A percentile compares a stretch with the other conserved stretches of the same genome.
Evolutionary conservation across 352 stramenopile species (phyloP).

Genomic region (Globisporangium echinulatum): DNA sequence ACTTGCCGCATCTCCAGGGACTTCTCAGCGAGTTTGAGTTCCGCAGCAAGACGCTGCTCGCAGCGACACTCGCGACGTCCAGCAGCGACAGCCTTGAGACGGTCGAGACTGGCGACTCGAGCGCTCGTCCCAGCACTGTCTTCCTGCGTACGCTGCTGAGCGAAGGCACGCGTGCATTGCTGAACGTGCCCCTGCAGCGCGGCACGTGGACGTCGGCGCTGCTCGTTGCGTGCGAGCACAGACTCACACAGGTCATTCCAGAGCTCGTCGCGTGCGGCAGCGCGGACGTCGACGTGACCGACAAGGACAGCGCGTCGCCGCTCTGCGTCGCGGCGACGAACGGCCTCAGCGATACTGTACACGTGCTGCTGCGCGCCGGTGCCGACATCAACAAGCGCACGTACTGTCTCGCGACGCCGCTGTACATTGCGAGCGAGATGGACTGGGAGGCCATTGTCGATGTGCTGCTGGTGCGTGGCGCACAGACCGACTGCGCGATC

Average conservation of each 20-base stretch:
- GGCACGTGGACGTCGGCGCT: constrained; percentile 38
- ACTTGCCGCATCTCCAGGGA: constrained; percentile 45
- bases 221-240: constrained; percentile 55
- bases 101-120: neutral
- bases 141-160: constrained; percentile 49
- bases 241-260: constrained; percentile 37
- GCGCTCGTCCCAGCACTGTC: constrained; percentile 8
- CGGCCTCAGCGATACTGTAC: constrained; percentile 36
- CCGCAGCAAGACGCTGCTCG: constrained; percentile 13
- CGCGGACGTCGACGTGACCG: constrained; percentile 49
- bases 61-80: neutral
- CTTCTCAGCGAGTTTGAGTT: constrained; percentile 47
- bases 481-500: constrained; percentile 32
- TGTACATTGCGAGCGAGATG: constrained; percentile 75
- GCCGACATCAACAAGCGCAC: constrained; percentile 59
- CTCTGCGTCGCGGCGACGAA: constrained; percentile 58
- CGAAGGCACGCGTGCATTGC: constrained; percentile 22
- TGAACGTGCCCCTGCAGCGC: constrained; percentile 54
- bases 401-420: constrained; percentile 53
- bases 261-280: constrained; percentile 27
- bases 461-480: constrained; percentile 40
- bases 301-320: constrained; percentile 51
- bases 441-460: constrained; percentile 68
- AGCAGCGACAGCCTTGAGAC: neutral
- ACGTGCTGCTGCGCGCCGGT: constrained; percentile 37